Conservation (phyloP, 1,139 yeast genomes). For the Candida albicans region DNA sequence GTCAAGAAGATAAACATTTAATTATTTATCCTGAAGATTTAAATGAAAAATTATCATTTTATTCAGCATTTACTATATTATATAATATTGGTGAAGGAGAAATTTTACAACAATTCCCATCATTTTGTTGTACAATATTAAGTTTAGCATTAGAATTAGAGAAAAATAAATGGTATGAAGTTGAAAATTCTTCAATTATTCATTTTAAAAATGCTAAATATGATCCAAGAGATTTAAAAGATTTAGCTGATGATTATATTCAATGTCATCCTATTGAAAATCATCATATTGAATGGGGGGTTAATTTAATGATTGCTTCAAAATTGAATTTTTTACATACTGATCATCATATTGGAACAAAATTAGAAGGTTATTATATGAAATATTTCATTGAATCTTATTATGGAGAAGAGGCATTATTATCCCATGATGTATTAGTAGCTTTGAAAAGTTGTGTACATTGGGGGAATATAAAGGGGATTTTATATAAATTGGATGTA, state of each 20-base stretch:
- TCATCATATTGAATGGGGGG: conserved; percentile 43
- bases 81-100: conserved; percentile 35
- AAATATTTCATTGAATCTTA: conserved; percentile 38
- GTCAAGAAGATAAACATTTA: conserved; percentile 53
- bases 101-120: conserved; percentile 35
- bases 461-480: conserved; percentile 56
- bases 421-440: conserved; percentile 43
- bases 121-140: conserved; percentile 49
- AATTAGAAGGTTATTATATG: conserved; percentile 48
- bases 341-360: conserved; percentile 56
- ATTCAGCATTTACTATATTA: conserved; percentile 47
- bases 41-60: conserved; percentile 35
- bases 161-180: conserved; percentile 50
- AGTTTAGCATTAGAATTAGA: conserved; percentile 54
- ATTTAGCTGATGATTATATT: conserved; percentile 15
- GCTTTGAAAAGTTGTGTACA: conserved; percentile 56
- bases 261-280: conserved; percentile 18
- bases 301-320: conserved; percentile 45
- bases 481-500: conserved; percentile 43
- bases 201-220: conserved; percentile 34
- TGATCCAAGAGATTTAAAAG: conserved; percentile 27
- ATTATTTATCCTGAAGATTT: conserved; percentile 40
- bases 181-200: conserved; percentile 46
- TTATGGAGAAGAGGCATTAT: conserved; percentile 43
- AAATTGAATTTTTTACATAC: conserved; percentile 57